Evolutionary conservation across 352 stramenopile species (phyloP), one percentile per base, ranked within the genome.

Genomic region (Globisporangium paddicum): DNA sequence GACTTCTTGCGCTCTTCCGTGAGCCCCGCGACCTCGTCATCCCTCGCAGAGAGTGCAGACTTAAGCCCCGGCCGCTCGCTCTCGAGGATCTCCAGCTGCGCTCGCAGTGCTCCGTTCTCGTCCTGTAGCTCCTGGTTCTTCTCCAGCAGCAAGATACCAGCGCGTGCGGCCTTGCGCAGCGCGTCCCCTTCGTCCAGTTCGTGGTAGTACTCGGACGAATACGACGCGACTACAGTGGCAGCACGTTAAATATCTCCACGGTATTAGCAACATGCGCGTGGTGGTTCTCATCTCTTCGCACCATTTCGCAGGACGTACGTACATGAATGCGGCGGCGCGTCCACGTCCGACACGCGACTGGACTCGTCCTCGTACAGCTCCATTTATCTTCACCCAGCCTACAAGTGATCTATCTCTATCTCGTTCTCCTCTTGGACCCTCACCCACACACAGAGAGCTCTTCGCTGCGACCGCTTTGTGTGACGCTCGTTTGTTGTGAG

Each of bases 141-240:
- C 67, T 93, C 83, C 47, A 93, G 60, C 35, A 93, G 60, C 50
- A 83, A 64, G 37, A 93, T 87, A 0, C 83, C 83, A 16, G 78
- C 78, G 37, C 83, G 81, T 11, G 81, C 83, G 32, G 83, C 79
- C 37, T 80, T 81, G 45, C 67, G 77, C 18, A 90, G 71, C 46
- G 77, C 73, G 34, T 89, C 77, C n/a, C 85, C 72, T 38, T 86
- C 79, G 47, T 87, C 77, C 52, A 79, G 53, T 18, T 72, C 66
- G 42, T 73, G 65, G 42, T 70, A 75, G 48, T 55, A 73, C 35
- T 80, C 72, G 11, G 72, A 80, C 0, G 66, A 69, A 23, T 60
- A 71, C 30, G 55, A 52, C 52, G 37, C 52, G 21, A 46, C 49
- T 55, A 21, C 13, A 45, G 34, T 16, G 18, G 41, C 32, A 28